Conservation (phyloP, 176 grass and related monocot species). For the Zoysia pacifica region DNA sequence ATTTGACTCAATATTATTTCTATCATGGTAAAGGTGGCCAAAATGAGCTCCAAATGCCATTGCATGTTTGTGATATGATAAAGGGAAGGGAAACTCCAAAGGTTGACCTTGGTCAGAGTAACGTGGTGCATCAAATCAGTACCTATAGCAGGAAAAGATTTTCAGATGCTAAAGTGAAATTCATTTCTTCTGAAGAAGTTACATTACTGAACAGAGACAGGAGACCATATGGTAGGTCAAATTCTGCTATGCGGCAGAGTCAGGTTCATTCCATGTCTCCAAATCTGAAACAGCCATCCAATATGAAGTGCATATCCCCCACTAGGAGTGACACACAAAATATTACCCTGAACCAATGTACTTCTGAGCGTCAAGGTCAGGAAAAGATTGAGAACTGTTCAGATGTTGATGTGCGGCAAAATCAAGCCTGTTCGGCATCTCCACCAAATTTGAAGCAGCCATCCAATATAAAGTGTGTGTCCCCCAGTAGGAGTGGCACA, state of each 20-base stretch:
- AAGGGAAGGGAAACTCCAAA: not conserved
- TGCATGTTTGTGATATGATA: not conserved
- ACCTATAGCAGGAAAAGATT: conserved; percentile 19
- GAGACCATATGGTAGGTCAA: not conserved
- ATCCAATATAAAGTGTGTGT: not conserved
- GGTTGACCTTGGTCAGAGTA: not conserved
- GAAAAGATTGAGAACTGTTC: not conserved
- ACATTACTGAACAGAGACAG: conserved; percentile 31
- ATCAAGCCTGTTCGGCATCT: not conserved
- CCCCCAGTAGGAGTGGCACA: conserved; percentile 21
- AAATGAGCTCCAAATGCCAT: not conserved
- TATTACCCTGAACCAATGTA: conserved; percentile 2
- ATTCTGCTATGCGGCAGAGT: not conserved
- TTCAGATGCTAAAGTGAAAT: conserved; percentile 42
- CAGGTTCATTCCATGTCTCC: conserved; percentile 16
- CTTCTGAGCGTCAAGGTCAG: conserved; percentile 4
- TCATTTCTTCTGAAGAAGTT: conserved; percentile 44
- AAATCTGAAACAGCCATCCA: not conserved
- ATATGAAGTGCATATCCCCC: conserved; percentile 10
- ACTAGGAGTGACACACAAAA: conserved; percentile 20
- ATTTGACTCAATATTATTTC: not conserved
- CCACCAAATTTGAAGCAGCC: not conserved
- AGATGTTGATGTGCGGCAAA: not conserved
- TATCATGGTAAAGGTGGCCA: not conserved
- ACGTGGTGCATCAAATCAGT: conserved; percentile 7